A percentile compares a stretch with the other conserved stretches of the same genome.
Conservation (phyloP, 2,329 filamentous ascomycete species). For the Raffaelea ambrosiae region DNA sequence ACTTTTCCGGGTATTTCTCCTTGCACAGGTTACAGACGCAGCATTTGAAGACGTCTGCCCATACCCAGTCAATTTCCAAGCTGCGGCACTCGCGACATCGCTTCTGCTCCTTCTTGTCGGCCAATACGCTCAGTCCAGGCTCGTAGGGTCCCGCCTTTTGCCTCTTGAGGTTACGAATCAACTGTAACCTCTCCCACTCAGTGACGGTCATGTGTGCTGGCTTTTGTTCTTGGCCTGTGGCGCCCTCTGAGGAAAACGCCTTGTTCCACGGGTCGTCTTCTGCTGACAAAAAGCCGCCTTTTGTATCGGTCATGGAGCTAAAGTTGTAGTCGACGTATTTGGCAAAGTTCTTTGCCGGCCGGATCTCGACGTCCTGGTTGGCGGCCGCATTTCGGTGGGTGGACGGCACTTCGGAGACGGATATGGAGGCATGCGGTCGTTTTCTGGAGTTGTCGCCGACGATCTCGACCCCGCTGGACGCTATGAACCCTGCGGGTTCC, state of each 20-base stretch:
- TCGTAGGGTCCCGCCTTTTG: slow-evolving; percentile 78
- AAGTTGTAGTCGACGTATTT: slow-evolving; percentile 98
- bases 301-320: slow-evolving; percentile 95
- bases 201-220: slow-evolving; percentile 81
- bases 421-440: slow-evolving; percentile 59
- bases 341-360: slow-evolving; percentile 77
- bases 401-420: slow-evolving; percentile 38
- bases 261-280: slow-evolving; percentile 89
- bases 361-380: slow-evolving; percentile 39
- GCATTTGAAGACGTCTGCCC: slow-evolving; percentile 75
- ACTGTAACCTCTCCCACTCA: slow-evolving; percentile 82
- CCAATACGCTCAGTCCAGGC: slow-evolving; percentile 71
- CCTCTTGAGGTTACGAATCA: slow-evolving; percentile 62
- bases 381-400: slow-evolving; percentile 62
- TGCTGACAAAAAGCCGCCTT: slow-evolving; percentile 84
- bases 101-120: slow-evolving; percentile 55
- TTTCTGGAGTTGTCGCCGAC: slow-evolving; percentile 49
- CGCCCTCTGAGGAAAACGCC: slow-evolving; percentile 50
- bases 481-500: slow-evolving; percentile 55
- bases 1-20: slow-evolving; percentile 83
- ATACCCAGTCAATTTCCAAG: slow-evolving; percentile 89
- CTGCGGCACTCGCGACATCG: slow-evolving; percentile 76
- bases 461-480: slow-evolving; percentile 54
- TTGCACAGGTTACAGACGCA: slow-evolving; percentile 78
- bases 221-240: slow-evolving; percentile 39